These are phyloP conservation scores for Flagelloscypha sp. DNA, from an alignment of 768 basidiomycete genomes.

Conservation along the genomic window DNA sequence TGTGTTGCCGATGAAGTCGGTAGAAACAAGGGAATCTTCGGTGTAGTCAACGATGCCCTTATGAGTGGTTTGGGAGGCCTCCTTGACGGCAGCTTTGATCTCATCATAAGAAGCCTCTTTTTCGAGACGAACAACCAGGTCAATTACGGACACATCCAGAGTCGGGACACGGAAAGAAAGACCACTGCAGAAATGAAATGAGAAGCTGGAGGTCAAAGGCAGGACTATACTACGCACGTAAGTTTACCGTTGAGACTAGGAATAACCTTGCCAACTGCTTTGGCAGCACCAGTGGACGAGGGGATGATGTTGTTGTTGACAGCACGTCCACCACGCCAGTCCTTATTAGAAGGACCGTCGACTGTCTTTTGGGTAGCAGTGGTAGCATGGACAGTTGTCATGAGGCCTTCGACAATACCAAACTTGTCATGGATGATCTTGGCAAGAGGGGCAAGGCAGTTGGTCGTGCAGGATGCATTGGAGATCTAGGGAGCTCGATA, in stretches of 20 bases:
- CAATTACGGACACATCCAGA: conserved; percentile 94
- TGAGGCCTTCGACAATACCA: conserved; percentile 92
- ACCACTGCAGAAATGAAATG: conserved; percentile 41
- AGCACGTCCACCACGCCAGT: conserved; percentile 95
- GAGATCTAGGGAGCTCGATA: conserved; percentile 54
- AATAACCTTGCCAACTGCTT: conserved; percentile 98
- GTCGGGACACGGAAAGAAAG: conserved; percentile 97
- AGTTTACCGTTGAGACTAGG: conserved; percentile 95
- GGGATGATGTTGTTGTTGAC: conserved; percentile 99
- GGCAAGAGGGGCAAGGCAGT: conserved; percentile 98
- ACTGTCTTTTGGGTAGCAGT: conserved; percentile 95
- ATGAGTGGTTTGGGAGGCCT: conserved; percentile 60
- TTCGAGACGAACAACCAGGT: conserved; percentile 89
- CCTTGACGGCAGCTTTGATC: conserved; percentile 82
- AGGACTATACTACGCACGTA: conserved; percentile 51
- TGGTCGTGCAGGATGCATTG: conserved; percentile 99
- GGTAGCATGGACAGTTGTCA: conserved; percentile 97
- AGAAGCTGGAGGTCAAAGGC: not conserved
- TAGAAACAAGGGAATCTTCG: conserved; percentile 87
- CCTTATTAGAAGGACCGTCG: conserved; percentile 90
- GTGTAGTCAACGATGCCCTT: conserved; percentile 85
- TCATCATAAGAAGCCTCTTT: conserved; percentile 80
- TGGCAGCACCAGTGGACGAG: conserved; percentile 97
- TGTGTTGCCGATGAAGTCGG: conserved; percentile 78
- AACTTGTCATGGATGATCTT: conserved; percentile 98